Percentiles rank a stretch among this genome's conserved stretches.
Evolutionary conservation across 805 yeast species (phyloP).

Genomic region (Saturnispora galanensis): DNA sequence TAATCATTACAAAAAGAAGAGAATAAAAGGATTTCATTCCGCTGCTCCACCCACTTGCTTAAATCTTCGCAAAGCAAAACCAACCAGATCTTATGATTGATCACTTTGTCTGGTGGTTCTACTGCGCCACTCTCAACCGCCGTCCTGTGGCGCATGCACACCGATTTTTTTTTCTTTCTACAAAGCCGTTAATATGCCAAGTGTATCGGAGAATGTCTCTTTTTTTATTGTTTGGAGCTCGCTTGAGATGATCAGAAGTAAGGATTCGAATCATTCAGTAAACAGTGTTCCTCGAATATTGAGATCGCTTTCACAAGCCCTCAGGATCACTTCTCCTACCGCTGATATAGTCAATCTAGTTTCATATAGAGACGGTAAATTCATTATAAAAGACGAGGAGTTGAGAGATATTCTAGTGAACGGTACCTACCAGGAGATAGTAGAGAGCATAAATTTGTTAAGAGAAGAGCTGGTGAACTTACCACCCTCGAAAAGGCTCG

Average conservation of each 20-base stretch:
- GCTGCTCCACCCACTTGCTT: too few species aligned
- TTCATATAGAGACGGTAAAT: constrained; percentile 8
- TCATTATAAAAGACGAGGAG: constrained; percentile 13
- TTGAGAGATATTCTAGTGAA: constrained; percentile 15
- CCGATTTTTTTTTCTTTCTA: background rate
- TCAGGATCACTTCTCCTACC: constrained; percentile 6
- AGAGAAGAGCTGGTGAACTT: constrained; percentile 40
- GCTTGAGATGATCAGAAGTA: too few species aligned
- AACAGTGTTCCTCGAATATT: constrained; percentile 6
- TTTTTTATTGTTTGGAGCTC: too few species aligned
- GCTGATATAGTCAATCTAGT: constrained; percentile 4
- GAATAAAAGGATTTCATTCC: too few species aligned
- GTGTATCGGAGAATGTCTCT: too few species aligned
- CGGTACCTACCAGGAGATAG: constrained; percentile 25
- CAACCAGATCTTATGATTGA: too few species aligned
- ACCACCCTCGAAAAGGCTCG: constrained; percentile 52
- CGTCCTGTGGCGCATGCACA: too few species aligned
- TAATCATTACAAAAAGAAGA: too few species aligned
- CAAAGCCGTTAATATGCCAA: background rate
- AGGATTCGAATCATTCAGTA: background rate
- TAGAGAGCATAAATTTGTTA: constrained; percentile 43
- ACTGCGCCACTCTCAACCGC: too few species aligned
- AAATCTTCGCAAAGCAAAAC: too few species aligned
- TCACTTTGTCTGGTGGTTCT: too few species aligned
- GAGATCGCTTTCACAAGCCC: constrained; percentile 9